A percentile compares a stretch with the other conserved stretches of the same genome.
These are phyloP conservation scores for Camillea tinctor DNA, from an alignment of 2,329 filamentous ascomycete genomes.

Conservation along the genomic window DNA sequence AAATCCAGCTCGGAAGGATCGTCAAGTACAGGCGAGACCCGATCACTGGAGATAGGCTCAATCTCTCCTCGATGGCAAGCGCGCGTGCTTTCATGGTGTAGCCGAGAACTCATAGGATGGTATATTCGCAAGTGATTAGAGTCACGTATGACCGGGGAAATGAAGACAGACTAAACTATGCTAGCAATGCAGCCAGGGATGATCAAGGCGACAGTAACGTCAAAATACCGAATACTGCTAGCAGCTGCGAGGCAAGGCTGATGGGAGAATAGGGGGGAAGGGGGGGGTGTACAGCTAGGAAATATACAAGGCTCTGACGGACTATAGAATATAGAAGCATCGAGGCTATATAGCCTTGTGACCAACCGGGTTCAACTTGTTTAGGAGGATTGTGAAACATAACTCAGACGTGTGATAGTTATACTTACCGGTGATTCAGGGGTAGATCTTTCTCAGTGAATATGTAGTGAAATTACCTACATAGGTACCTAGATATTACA, in stretches of 20 bases:
- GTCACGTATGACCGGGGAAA: neutral
- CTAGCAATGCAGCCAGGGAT: neutral
- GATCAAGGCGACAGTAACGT: neutral
- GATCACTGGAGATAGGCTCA: neutral
- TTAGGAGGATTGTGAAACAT: neutral
- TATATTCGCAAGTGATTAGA: neutral
- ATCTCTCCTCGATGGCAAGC: neutral
- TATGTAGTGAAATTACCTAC: neutral
- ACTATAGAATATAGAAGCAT: neutral
- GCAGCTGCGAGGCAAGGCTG: neutral
- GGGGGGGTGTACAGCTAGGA: neutral
- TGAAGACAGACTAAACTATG: neutral
- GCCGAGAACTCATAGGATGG: neutral
- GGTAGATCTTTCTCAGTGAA: neutral
- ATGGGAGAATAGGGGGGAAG: neutral
- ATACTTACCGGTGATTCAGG: neutral
- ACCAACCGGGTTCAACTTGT: neutral
- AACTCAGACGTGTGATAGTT: neutral
- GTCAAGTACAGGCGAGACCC: neutral
- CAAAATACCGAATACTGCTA: too few relatives aligned
- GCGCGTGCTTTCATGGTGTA: neutral
- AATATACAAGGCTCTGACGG: neutral
- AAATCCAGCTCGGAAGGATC: neutral
- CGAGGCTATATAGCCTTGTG: neutral
- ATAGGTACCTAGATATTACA: too few relatives aligned